Conservation (phyloP, 2,329 filamentous ascomycete species). For the Phyllosticta citrichinensis region DNA sequence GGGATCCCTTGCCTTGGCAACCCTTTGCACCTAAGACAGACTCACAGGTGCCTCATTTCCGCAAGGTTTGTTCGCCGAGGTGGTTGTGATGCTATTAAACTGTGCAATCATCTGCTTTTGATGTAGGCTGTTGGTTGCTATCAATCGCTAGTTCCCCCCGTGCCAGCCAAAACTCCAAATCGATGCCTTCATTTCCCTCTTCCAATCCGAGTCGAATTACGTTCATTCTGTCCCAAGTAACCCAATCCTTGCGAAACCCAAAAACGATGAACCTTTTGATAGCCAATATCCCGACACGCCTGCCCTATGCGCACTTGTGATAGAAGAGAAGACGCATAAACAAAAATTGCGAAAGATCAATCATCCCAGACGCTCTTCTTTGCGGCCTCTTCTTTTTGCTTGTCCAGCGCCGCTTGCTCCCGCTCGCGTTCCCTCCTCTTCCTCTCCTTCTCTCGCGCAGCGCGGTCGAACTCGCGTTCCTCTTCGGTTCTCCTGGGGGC, state of each 20-base stretch:
- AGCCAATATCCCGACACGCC: not conserved
- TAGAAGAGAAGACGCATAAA: not conserved
- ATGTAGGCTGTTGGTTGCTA: not conserved
- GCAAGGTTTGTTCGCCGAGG: not conserved
- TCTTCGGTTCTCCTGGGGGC: conserved; percentile 77
- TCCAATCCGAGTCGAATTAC: not conserved
- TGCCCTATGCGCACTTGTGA: not conserved
- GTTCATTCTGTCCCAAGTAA: not conserved
- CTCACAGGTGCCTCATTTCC: not conserved
- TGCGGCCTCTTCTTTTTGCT: conserved; percentile 59
- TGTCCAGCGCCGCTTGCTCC: conserved; percentile 52
- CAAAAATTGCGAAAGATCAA: conserved; percentile 16
- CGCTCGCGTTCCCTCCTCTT: conserved; percentile 64
- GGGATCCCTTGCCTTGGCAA: not conserved
- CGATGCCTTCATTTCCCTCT: not conserved
- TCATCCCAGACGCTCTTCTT: conserved; percentile 81
- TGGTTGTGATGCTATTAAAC: not conserved
- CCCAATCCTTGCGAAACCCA: not conserved
- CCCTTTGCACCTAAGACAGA: not conserved
- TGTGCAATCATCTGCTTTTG: not conserved
- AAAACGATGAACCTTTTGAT: not conserved
- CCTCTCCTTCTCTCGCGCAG: conserved; percentile 74
- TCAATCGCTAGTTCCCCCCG: not conserved
- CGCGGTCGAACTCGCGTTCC: conserved; percentile 75
- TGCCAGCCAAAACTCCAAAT: not conserved